Base-by-base conservation (phyloP, 202 grass and related monocot genomes). In the Carex sylvatica region DNA sequence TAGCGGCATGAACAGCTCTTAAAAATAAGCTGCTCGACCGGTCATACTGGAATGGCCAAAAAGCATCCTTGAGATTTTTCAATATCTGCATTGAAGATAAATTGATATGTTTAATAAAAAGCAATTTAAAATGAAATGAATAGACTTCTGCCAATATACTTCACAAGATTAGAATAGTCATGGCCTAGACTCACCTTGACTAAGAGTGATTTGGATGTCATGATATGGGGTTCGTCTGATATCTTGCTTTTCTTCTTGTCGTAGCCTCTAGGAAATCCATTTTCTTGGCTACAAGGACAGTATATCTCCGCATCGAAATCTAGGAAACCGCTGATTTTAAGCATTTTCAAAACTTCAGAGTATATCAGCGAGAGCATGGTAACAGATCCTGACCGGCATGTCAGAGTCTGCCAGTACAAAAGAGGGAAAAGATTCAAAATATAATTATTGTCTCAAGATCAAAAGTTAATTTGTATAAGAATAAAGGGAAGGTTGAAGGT, bases 31-130 rank as follows among this genome's bases (percentile, higher is more conserved):
- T 95, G 53, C 84, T 86, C 33, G 87, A 86, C 49, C 78, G 87
- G 16, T 86, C 88, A 79, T 82, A 95, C 30, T 89, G 92, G 88
- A 93, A 95, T 47, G 91, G 92, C 95, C 92, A 98, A 84, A 98
- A 98, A 60, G 84, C 84, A 85, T 70, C 47, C 86, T 98, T 98
- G 59, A 98, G 84, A 90, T 82, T 83, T 72, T 76, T 91, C 78
- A 98, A 85, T 74, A 88, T 95, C 90, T 98, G 87, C 56, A 94
- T 80, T 58, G 82, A 16, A 16, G 22, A 84, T 75, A 22, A 54
- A 51, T 5, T 24, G 13, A 40, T 70, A 42, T 11, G 35, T 70
- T 44, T n/a, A 42, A 19, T 19, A 4, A 22, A 56, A 51, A 18
- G 14, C 2, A 4, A 22, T 55, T 5, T 38, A 36, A 52, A 65